phyloP scores from a whole-genome alignment of 192 early-diverging fungal genomes.

The Coemansia sp. region DNA sequence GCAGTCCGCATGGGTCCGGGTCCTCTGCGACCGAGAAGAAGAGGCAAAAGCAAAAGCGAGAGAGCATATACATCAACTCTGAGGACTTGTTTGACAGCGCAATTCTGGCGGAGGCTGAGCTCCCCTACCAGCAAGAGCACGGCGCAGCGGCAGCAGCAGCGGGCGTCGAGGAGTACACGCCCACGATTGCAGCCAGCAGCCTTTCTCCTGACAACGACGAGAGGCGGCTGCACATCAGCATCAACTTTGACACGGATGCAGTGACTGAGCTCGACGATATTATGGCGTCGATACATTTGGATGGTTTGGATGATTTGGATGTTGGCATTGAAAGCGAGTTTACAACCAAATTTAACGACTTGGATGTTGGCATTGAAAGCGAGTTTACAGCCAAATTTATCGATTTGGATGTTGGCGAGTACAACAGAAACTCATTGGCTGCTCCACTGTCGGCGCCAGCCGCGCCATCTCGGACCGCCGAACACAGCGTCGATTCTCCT shows the following conservation, averaged over 20 bases:
- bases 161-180: constrained; percentile 11
- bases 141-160: background rate
- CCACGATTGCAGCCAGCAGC: constrained; percentile 24
- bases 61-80: constrained; percentile 43
- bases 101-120: constrained; percentile 29
- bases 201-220: background rate
- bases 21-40: background rate
- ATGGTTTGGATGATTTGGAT: too few relatives aligned
- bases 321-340: background rate
- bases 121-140: constrained; percentile 40
- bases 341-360: background rate
- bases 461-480: background rate
- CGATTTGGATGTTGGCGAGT: background rate
- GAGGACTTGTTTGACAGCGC: constrained; percentile 33
- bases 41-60: constrained; percentile 17
- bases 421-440: too few relatives aligned
- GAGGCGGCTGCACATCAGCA: too few relatives aligned
- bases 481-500: background rate
- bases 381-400: background rate
- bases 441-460: background rate
- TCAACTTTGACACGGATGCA: constrained; percentile 9
- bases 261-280: constrained; percentile 1
- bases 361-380: background rate
- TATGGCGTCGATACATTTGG: too few relatives aligned
- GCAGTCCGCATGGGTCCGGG: background rate